Evolutionary conservation across 345 rosid species (phyloP).

Genomic region (Citrus cavaleriei): DNA sequence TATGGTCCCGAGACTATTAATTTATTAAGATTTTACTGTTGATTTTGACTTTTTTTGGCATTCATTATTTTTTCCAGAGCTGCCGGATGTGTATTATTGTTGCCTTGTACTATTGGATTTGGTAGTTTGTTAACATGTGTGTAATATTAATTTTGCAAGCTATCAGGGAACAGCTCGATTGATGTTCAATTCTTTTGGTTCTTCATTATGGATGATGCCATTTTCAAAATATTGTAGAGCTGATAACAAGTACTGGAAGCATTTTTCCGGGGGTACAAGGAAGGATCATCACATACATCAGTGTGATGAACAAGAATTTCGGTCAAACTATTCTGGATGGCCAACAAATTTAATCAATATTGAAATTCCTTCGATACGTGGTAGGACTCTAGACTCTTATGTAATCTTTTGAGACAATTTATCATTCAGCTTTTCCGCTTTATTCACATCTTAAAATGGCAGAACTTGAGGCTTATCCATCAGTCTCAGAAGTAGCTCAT

Average conservation of each 20-base stretch:
- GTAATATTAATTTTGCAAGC: constrained; percentile 50
- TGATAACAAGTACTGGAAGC: constrained; percentile 67
- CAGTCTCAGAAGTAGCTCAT: constrained; percentile 51
- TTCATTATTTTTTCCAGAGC: neutral
- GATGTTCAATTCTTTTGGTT: constrained; percentile 84
- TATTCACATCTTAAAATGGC: constrained; percentile 23
- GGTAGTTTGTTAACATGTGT: constrained; percentile 31
- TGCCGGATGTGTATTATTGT: neutral
- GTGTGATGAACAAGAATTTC: constrained; percentile 77
- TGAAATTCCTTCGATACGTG: constrained; percentile 78
- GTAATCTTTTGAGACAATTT: constrained; percentile 10
- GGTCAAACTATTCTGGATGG: constrained; percentile 86
- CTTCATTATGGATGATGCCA: constrained; percentile 92
- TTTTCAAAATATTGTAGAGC: constrained; percentile 81
- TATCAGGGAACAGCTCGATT: constrained; percentile 94
- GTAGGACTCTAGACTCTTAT: constrained; percentile 35
- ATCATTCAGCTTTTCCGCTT: constrained; percentile 13
- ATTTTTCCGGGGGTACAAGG: constrained; percentile 55
- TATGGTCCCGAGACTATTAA: too few species aligned
- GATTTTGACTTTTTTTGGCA: constrained; percentile 1
- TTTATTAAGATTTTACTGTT: neutral
- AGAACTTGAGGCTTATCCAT: constrained; percentile 68
- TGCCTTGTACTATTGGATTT: constrained; percentile 12
- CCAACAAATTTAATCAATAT: constrained; percentile 90
- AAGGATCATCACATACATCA: constrained; percentile 58